phyloP scores from a whole-genome alignment of 257 asterid genomes.

The Cinchona pubescens region DNA sequence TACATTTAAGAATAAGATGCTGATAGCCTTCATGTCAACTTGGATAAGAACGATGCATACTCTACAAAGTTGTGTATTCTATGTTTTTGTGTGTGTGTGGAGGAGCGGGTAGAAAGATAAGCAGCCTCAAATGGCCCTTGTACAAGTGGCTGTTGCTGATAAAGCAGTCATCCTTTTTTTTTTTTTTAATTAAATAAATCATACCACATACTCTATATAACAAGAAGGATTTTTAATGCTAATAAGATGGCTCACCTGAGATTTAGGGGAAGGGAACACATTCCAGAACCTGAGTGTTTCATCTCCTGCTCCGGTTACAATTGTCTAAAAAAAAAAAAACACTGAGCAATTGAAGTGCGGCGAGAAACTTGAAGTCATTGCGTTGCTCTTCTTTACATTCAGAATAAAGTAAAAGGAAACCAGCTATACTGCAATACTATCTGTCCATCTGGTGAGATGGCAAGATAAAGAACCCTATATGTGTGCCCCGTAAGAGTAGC shows the following conservation, averaged over 20 bases:
- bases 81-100: no score
- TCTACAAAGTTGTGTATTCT: background rate
- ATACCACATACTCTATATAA: background rate
- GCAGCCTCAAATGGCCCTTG: no score
- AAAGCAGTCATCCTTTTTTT: background rate
- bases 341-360: slow-evolving; percentile 4
- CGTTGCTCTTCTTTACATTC: background rate
- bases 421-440: slow-evolving; percentile 28
- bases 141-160: no score
- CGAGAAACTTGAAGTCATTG: background rate
- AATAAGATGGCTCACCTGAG: slow-evolving; percentile 55
- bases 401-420: background rate
- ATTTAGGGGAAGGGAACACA: slow-evolving; percentile 86
- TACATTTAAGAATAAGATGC: slow-evolving; percentile 14
- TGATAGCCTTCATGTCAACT: background rate
- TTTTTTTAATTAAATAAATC: background rate
- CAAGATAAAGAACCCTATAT: slow-evolving; percentile 85
- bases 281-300: slow-evolving; percentile 97
- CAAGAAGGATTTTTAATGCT: background rate
- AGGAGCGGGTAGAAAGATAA: no score
- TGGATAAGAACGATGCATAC: background rate
- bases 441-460: slow-evolving; percentile 99
- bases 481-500: slow-evolving; percentile 96
- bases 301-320: slow-evolving; percentile 98
- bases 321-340: slow-evolving; percentile 46